Evolutionary conservation across 108 stramenopile species (phyloP), one percentile per base, ranked within the genome.

Genomic region (Cyclotella choctawhatcheeana): DNA sequence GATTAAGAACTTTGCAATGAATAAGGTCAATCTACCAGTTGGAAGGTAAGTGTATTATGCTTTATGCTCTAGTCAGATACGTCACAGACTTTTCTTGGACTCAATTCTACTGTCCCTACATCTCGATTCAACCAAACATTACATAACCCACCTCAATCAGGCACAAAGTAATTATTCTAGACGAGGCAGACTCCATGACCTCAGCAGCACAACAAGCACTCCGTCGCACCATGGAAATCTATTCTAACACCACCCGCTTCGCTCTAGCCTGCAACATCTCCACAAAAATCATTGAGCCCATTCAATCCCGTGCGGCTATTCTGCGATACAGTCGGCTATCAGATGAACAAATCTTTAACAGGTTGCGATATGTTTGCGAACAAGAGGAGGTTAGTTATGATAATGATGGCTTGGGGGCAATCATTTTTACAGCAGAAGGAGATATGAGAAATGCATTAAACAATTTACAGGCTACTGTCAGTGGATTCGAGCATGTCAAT

Each of bases 131-230:
- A n/a, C n/a, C n/a, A n/a, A n/a, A n/a, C n/a, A n/a, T n/a, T n/a
- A n/a, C n/a, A n/a, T n/a, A n/a, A n/a, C 51, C 10, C 63, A 61
- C 34, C 2, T 35, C 2, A 44, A 13, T 7, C 16, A 71, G 91
- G 34, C 98, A 99, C 82, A 99, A 99, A 72, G 87, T 99, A 60
- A 93, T 99, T 65, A 99, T 99, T 64, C 83, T 99, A 24, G 99
- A 99, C 69, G 99, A 99, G 81, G 98, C 98, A 17, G 99, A 99
- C 71, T 82, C 82, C 65, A 99, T 99, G 99, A 99, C 99, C 4
- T 67, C 84, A 6, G 94, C 96, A 13, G 98, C 99, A 32, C 99
- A 99, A 81, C 98, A 99, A 75, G 98, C 99, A 4, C 74, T 99
- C 37, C 90, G 98, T 44, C 81, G 99, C 20, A 98, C 93, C 22